Evolutionary conservation across 768 basidiomycete species (phyloP), one percentile per base, ranked within the genome.

Genomic region (Sporobolomyces phaffii): DNA sequence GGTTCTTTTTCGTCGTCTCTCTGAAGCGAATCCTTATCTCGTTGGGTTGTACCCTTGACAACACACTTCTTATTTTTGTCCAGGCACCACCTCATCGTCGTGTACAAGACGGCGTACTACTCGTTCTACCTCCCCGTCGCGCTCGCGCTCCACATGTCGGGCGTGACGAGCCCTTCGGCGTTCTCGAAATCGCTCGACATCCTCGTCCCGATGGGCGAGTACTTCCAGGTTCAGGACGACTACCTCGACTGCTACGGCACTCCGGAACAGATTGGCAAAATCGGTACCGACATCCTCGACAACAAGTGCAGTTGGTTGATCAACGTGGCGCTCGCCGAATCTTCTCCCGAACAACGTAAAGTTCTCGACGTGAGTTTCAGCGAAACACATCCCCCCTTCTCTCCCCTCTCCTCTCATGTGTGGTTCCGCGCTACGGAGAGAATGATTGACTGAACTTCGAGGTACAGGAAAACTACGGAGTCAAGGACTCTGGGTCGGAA

Each of bases 71-170:
- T 29, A 22, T 11, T 15, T 5, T 56, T 33, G 22, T 59, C 17
- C 75, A 93, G 91, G 76, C 91, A 97, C 77, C 84, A 84, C 66
- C 84, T 90, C 62, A 97, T 98, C 77, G 94, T 97, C 59, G 83
- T 90, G 69, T 97, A 92, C 85, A 99, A 99, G 80, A 97, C 94
- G 33, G 90, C 94, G 0, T 94, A 84, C 80, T 99, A 98, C 80
- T 96, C 91, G 34, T 98, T 98, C 84, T 96, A 97, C 81, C 90
- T 99, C 70, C 91, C 96, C 51, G 91, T 98, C 70, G 96, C 94
- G 18, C 86, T 92, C 69, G 91, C 91, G 15, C 87, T 98, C 86
- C 84, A 86, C 77, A 81, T 92, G 78, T 77, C 77, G 75, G 80
- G 81, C 52, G 64, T 80, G 68, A 71, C 79, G 70, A 33, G 78